Conservation (phyloP, 2,329 filamentous ascomycete species). For the Pleochaeta shiraiana region DNA sequence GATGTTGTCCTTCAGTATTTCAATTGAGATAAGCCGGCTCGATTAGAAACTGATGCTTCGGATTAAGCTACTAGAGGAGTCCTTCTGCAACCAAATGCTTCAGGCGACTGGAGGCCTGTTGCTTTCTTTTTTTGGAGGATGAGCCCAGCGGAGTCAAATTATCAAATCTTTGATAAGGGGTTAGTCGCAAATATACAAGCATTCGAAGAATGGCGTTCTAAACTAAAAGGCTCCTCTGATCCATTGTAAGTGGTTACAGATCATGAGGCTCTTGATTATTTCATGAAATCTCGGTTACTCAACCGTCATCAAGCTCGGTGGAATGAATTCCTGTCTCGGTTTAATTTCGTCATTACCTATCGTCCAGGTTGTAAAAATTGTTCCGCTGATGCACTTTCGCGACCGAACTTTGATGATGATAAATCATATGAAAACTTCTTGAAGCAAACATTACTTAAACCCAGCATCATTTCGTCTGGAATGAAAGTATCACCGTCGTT, state of each 20-base stretch:
- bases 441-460: neutral
- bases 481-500: no score
- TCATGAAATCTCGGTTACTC: neutral
- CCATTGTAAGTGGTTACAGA: neutral
- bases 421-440: neutral
- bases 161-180: neutral
- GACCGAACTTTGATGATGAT: neutral
- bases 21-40: neutral
- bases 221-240: neutral
- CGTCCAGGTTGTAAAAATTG: neutral
- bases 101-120: neutral
- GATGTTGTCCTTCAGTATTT: neutral
- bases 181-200: neutral
- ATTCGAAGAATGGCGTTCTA: neutral
- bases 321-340: neutral
- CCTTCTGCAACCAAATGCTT: neutral
- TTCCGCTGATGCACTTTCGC: neutral
- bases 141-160: neutral
- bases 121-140: neutral
- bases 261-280: neutral
- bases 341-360: conserved; percentile 3
- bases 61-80: neutral
- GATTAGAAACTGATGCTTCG: neutral
- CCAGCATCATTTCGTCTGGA: neutral
- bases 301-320: conserved; percentile 2